These are phyloP conservation scores for Eleusine coracana DNA, from an alignment of 176 grass and related monocot species.

Conservation along the genomic window DNA sequence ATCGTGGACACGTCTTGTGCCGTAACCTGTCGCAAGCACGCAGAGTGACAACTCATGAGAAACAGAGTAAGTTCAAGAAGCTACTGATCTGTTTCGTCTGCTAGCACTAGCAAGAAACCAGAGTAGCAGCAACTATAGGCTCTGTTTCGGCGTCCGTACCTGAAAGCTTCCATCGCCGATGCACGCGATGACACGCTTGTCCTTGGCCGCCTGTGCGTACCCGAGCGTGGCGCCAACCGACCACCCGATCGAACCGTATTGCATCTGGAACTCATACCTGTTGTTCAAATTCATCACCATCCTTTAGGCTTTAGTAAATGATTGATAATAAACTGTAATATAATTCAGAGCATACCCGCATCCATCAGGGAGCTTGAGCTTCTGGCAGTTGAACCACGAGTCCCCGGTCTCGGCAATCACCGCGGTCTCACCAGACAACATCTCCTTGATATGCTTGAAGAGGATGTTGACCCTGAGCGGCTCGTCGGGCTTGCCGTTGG, in stretches of 20 bases:
- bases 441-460: constrained; percentile 68
- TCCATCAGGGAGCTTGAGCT: constrained; percentile 64
- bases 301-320: no score
- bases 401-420: constrained; percentile 74
- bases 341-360: constrained; percentile 41
- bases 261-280: constrained; percentile 79
- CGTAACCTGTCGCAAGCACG: no score
- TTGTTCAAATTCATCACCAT: neutral
- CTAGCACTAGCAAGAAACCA: no score
- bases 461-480: constrained; percentile 61
- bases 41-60: neutral
- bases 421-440: constrained; percentile 55
- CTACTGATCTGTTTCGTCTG: no score
- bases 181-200: constrained; percentile 69
- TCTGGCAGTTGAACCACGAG: constrained; percentile 79
- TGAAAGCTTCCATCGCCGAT: constrained; percentile 76
- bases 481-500: constrained; percentile 48
- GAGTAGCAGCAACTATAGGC: neutral
- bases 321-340: neutral
- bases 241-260: constrained; percentile 77
- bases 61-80: constrained; percentile 25
- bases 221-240: constrained; percentile 72
- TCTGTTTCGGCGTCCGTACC: constrained; percentile 9
- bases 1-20: constrained; percentile 73
- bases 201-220: constrained; percentile 64